Conservation (phyloP, 306 rosid genomes). For the Mimosa pudica region DNA sequence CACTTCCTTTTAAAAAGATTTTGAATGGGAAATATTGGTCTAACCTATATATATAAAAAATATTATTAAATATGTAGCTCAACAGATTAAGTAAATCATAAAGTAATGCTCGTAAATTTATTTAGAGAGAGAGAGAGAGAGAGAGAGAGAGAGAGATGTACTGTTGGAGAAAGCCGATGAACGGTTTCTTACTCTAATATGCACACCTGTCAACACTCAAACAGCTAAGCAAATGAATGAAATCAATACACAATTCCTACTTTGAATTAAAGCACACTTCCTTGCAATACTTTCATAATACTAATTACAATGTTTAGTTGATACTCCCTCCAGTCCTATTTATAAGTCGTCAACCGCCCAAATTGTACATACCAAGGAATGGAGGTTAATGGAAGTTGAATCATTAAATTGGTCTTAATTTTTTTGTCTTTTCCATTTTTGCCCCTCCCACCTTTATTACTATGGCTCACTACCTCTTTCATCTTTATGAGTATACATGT, state of each 20-base stretch:
- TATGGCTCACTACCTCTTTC: too few species aligned
- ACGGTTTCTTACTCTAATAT: neutral
- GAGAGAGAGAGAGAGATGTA: neutral
- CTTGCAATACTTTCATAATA: neutral
- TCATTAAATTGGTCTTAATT: too few species aligned
- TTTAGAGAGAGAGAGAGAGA: neutral
- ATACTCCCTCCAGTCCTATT: too few species aligned
- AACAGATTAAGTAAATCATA: neutral
- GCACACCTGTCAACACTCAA: neutral
- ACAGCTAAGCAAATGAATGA: neutral
- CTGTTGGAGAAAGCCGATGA: neutral
- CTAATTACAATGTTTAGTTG: neutral
- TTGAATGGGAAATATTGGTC: neutral
- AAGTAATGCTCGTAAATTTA: neutral
- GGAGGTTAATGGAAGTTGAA: too few species aligned
- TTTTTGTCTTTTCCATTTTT: too few species aligned
- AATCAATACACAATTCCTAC: neutral
- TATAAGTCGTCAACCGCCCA: too few species aligned
- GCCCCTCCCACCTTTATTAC: too few species aligned
- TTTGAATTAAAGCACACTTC: constrained; percentile 18
- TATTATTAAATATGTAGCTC: neutral
- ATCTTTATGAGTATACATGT: too few species aligned
- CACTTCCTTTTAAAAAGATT: constrained; percentile 25
- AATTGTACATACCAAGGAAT: too few species aligned
- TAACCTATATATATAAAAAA: neutral